A percentile compares a stretch with the other conserved stretches of the same genome.
Conservation (phyloP, 2,329 filamentous ascomycete species). For the Venturiaceae sp. region DNA sequence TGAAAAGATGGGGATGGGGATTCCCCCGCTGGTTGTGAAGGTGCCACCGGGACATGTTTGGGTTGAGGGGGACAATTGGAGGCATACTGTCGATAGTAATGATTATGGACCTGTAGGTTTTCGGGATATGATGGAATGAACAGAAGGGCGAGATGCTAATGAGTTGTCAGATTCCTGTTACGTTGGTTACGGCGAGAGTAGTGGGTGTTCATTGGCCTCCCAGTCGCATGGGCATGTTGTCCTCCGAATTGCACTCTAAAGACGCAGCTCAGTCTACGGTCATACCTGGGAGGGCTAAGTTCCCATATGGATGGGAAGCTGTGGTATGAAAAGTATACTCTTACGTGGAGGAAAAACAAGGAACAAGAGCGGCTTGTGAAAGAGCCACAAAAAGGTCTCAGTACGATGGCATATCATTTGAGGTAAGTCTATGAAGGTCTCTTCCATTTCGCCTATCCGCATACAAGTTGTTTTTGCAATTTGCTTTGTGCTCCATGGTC, state of each 20-base stretch:
- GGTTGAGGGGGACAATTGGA: conserved; percentile 83
- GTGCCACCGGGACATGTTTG: conserved; percentile 83
- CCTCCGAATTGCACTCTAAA: not conserved
- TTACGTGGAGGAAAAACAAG: too few relatives aligned
- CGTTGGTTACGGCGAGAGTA: conserved; percentile 5
- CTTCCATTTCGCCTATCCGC: too few relatives aligned
- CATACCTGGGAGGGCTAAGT: not conserved
- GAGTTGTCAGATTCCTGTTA: conserved; percentile 2
- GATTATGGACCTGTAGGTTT: conserved; percentile 62
- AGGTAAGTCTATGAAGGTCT: too few relatives aligned
- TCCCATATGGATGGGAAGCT: not conserved
- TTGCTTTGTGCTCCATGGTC: too few relatives aligned
- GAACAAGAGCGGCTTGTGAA: too few relatives aligned
- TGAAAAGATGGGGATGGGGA: conserved; percentile 20
- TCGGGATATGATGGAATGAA: too few relatives aligned
- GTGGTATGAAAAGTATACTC: not conserved
- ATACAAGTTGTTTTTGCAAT: too few relatives aligned
- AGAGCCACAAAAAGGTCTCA: too few relatives aligned
- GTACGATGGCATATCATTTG: too few relatives aligned
- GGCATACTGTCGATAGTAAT: conserved; percentile 73
- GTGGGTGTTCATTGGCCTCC: conserved; percentile 7
- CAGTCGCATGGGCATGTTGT: not conserved
- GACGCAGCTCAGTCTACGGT: not conserved
- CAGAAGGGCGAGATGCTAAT: not conserved
- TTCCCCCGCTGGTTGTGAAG: conserved; percentile 29